Base-by-base conservation (phyloP, 2,329 filamentous ascomycete genomes). In the Phialemoniopsis sp. region DNA sequence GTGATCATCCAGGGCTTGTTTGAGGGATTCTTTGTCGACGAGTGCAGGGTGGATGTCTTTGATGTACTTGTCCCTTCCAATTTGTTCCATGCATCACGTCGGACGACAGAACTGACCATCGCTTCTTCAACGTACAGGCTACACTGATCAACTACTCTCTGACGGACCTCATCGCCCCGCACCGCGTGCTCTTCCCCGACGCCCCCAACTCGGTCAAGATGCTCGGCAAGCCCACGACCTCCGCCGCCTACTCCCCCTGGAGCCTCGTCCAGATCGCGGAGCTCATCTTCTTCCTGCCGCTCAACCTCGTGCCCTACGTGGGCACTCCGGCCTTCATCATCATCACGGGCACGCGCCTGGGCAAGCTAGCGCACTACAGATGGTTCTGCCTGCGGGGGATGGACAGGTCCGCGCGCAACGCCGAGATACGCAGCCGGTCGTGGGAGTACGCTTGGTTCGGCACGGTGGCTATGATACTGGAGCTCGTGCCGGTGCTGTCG, bases 391-490 rank as follows among this genome's bases (percentile, higher is more conserved):
- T 98, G 36, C 73, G 82, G 31, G 87, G 83, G 0, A 72, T 94
- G 47, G 76, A 76, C 31, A 89, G 83, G 59, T 81, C 85, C 51
- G 78, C 94, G 56, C 74, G 80, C 46, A 87, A 87, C 52, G 68
- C 68, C 19, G 88, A 86, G 51, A 77, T 91, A 19, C 73, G 73
- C 43, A 70, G 69, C 32, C 75, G 85, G 38, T 71, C 78, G 45
- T 87, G 87, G 78, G 87, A 93, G 43, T 97, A 96, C 58, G 83
- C 89, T 13, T 95, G 88, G 88, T 96, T 97, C 55, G 93, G 93
- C 13, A 88, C 86, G 1, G 73, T 93, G 4, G 87, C 89, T 36
- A 79, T 96, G 67, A 60, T 26, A 26, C 10, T 26, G 21, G 21
- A 26, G 21, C 21, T 26, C 6, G 21, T 26, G 21, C 21, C 21